Conservation (phyloP, 73 alveolate species). For the Symbiodinium natans region DNA sequence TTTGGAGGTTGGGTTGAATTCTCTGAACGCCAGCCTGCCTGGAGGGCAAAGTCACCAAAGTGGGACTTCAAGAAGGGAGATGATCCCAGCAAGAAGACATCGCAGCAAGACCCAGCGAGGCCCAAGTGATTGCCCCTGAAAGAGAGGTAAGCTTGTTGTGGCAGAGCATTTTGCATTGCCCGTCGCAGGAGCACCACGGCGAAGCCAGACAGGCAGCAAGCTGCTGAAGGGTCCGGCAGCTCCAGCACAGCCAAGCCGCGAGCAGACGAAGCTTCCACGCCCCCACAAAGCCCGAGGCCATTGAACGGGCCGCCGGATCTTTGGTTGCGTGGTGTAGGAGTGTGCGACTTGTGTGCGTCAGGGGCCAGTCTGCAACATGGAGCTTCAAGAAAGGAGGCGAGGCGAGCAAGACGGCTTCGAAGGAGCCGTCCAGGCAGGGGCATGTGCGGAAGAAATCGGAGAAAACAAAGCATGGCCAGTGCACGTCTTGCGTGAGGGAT, state of each 20-base stretch:
- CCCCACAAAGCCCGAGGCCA: neutral
- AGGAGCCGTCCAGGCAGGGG: neutral
- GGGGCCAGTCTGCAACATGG: neutral
- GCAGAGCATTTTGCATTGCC: neutral
- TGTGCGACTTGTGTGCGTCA: neutral
- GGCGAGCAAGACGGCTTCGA: neutral
- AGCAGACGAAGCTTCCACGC: neutral
- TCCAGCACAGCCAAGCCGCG: neutral
- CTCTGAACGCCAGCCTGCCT: too few relatives aligned
- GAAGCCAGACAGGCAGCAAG: neutral
- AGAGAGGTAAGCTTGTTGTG: neutral
- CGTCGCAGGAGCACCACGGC: neutral
- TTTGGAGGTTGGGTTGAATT: too few relatives aligned
- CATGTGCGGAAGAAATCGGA: too few relatives aligned
- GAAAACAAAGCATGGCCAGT: too few relatives aligned
- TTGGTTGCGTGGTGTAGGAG: neutral
- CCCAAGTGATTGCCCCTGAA: too few relatives aligned
- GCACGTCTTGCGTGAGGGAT: neutral
- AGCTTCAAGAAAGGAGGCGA: neutral
- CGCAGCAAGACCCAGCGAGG: neutral
- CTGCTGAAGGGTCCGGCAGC: neutral
- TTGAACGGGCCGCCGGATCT: neutral
- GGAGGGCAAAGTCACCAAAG: neutral
- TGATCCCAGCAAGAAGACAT: neutral
- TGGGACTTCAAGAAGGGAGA: neutral